A percentile compares a stretch with the other conserved stretches of the same genome.
Conservation (phyloP, 768 basidiomycete genomes). For the Bullera alba region DNA sequence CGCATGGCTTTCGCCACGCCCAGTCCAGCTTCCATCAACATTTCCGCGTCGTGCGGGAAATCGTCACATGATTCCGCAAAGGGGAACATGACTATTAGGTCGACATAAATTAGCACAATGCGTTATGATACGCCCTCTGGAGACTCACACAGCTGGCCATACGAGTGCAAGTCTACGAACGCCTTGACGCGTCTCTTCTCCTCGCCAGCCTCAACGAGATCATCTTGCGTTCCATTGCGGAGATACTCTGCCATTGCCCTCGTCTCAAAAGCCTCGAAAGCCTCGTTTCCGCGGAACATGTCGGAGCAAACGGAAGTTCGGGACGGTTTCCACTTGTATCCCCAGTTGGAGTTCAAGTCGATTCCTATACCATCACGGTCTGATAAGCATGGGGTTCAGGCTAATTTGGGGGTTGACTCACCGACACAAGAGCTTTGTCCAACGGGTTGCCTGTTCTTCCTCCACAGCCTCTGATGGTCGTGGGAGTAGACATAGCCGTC, state of each 20-base stretch:
- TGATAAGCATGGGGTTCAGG: neutral
- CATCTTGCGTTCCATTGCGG: conserved; percentile 30
- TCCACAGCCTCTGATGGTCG: conserved; percentile 60
- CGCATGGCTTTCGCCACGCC: conserved; percentile 59
- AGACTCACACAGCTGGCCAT: conserved; percentile 71
- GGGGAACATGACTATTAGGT: conserved; percentile 78
- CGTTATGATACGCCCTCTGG: neutral
- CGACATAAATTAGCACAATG: neutral
- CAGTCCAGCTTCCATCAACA: conserved; percentile 64
- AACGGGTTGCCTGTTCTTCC: conserved; percentile 42
- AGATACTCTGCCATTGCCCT: conserved; percentile 68
- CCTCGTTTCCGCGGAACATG: conserved; percentile 65
- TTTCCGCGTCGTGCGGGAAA: conserved; percentile 64
- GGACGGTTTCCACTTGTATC: conserved; percentile 60
- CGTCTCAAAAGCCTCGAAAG: conserved; percentile 72
- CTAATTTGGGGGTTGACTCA: conserved; percentile 7
- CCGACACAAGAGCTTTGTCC: conserved; percentile 47
- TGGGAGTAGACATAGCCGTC: conserved; percentile 52
- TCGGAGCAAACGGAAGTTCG: conserved; percentile 57
- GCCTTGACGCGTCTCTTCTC: conserved; percentile 49
- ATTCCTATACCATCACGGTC: conserved; percentile 50
- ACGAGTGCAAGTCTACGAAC: conserved; percentile 71
- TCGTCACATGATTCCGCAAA: conserved; percentile 65
- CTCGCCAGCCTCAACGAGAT: conserved; percentile 37
- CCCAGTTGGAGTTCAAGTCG: conserved; percentile 75